Percentiles rank a stretch among this genome's conserved stretches.
phyloP scores from a whole-genome alignment of 495 filamentous ascomycete genomes.

The Schizothecium vesticola region DNA sequence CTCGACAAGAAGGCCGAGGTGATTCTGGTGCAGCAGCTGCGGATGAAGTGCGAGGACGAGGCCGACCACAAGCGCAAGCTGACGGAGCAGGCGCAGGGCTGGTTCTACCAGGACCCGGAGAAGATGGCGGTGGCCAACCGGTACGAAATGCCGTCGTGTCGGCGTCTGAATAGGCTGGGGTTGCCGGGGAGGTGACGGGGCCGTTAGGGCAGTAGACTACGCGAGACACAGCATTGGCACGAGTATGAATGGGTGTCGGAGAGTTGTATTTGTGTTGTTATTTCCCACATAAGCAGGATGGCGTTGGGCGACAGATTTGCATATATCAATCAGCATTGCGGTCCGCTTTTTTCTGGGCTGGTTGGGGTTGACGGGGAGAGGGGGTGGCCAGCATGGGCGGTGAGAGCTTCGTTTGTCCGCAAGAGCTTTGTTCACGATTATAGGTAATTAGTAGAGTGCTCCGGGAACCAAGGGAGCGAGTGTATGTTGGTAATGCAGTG shows the following conservation, averaged over 20 bases:
- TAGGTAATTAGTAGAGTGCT: neutral
- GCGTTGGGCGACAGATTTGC: neutral
- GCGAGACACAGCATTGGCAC: neutral
- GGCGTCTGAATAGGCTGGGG: slow-evolving; percentile 26
- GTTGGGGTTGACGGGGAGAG: neutral
- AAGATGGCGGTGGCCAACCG: slow-evolving; percentile 55
- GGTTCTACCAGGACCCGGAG: slow-evolving; percentile 74
- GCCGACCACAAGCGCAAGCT: slow-evolving; percentile 54
- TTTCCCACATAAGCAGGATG: slow-evolving; percentile 1
- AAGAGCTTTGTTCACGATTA: neutral
- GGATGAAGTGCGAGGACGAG: slow-evolving; percentile 68
- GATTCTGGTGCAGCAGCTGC: slow-evolving; percentile 59
- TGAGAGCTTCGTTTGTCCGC: neutral
- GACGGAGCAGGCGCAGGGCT: slow-evolving; percentile 77
- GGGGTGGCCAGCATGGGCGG: neutral
- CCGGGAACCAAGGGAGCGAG: neutral
- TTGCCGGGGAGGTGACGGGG: slow-evolving; percentile 2
- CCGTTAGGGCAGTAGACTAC: neutral
- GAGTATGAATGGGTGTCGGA: neutral
- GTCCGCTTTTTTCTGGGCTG: neutral
- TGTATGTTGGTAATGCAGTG: neutral
- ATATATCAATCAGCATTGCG: neutral
- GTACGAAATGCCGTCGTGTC: slow-evolving; percentile 37
- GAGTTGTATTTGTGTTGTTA: neutral
- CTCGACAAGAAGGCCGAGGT: slow-evolving; percentile 74